Base-by-base conservation (phyloP, 2,329 filamentous ascomycete genomes). In the Penicillium nordicum region DNA sequence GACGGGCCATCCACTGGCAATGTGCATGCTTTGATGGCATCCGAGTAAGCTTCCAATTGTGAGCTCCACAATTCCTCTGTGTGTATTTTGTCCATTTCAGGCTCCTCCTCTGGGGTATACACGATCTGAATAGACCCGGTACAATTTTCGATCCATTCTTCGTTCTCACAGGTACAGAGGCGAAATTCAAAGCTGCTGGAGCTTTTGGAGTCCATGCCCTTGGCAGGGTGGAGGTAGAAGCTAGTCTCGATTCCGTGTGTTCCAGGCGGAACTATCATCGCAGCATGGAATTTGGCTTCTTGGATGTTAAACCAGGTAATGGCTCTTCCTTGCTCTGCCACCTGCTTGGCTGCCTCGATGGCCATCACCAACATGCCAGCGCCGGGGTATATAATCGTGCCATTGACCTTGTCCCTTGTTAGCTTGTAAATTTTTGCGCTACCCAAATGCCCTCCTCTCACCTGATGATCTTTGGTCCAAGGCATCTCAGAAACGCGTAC, bases 391-490 rank as follows among this genome's bases (percentile, higher is more conserved):
- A 52, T 9, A 27, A 52, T 52, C 21, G 50, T 44, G 14, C 30
- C 30, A 11, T 52, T 30, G n/a, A 79, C 36, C 50, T 52, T 41
- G 3, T 30, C n/a, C 5, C 2, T 14, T 7, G 6, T 50, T 41
- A 50, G 37, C 11, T 21, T 38, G 36, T 38, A 38, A 21, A 18
- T 21, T 11, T 11, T 11, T 6, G 18, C 18, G n/a, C n/a, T 11
- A 12, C 18, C 2, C 1, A 8, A 30, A 6, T 23, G 4, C 32
- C 14, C 49, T 36, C 14, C 32, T 18, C 49, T 36, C 14, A 52
- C 67, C 41, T 73, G 64, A 48, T 81, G 78, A 48, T 80, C 75
- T 1, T 66, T 63, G 1, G 80, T 57, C 79, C 79, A 82, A 0
- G 78, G 76, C 5, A 69, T 67, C 5, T 76, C 71, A 8, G 74